Percentiles rank a stretch among this genome's conserved stretches.
Evolutionary conservation across 352 stramenopile species (phyloP).

Genomic region (Globisporangium cystogenes): DNA sequence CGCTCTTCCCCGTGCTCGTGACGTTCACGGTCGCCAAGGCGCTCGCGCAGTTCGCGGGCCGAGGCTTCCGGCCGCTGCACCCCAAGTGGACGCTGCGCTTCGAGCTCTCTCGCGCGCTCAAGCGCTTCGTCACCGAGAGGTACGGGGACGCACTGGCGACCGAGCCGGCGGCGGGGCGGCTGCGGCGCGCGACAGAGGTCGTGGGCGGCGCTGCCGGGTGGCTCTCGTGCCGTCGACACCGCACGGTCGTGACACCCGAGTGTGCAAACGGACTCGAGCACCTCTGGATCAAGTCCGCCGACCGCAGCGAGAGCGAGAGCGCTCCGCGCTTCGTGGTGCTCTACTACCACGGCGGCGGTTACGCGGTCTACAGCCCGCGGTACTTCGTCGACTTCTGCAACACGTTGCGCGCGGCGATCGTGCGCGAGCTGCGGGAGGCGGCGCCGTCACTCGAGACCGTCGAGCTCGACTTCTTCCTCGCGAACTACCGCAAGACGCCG

Average conservation of each 20-base stretch:
- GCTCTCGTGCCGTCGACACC: conserved; percentile 16
- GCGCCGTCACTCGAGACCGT: background rate
- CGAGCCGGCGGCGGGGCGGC: conserved; percentile 7
- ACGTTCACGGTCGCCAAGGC: conserved; percentile 8
- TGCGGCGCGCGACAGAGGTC: conserved; percentile 14
- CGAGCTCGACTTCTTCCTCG: conserved; percentile 15
- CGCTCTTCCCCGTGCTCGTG: conserved; percentile 14
- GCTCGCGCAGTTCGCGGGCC: background rate
- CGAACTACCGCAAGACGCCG: conserved; percentile 18
- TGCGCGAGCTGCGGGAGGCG: background rate
- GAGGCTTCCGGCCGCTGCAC: conserved; percentile 10
- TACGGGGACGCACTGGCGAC: conserved; percentile 18
- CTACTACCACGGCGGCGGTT: conserved; percentile 17
- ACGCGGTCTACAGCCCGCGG: conserved; percentile 12
- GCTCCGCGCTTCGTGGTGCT: conserved; percentile 9
- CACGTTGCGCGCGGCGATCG: conserved; percentile 5
- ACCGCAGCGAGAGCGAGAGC: background rate
- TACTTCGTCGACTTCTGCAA: conserved; percentile 15
- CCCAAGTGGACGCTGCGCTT: conserved; percentile 40
- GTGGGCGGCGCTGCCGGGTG: conserved; percentile 18
- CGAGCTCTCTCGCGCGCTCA: conserved; percentile 24
- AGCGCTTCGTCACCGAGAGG: conserved; percentile 15
- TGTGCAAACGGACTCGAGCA: conserved; percentile 15
- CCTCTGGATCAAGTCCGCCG: conserved; percentile 12
- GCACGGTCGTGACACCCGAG: conserved; percentile 18